phyloP scores from a whole-genome alignment of 2,329 filamentous ascomycete species.

The Aspergillus ochraceoroseus region DNA sequence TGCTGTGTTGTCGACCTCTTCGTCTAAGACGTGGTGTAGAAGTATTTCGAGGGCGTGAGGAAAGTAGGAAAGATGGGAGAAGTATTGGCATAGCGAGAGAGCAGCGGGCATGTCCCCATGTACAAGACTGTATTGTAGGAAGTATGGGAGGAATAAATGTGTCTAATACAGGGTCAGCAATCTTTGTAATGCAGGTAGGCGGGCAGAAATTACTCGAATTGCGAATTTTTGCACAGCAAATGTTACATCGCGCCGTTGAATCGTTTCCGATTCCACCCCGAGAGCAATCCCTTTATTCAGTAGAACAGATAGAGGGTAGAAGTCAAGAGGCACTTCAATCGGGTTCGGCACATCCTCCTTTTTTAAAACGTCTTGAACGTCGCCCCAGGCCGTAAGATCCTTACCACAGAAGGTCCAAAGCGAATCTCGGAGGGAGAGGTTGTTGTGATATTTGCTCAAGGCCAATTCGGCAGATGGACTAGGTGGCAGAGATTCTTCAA shows the following conservation, averaged over 20 bases:
- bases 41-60: slow-evolving; percentile 88
- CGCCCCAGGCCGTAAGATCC: slow-evolving; percentile 81
- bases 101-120: slow-evolving; percentile 75
- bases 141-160: slow-evolving; percentile 84
- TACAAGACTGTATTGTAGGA: slow-evolving; percentile 73
- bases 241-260: slow-evolving; percentile 85
- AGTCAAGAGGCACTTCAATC: slow-evolving; percentile 80
- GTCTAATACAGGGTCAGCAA: slow-evolving; percentile 54
- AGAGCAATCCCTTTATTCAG: slow-evolving; percentile 86
- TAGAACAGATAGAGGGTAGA: slow-evolving; percentile 84
- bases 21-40: slow-evolving; percentile 86
- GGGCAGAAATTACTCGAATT: slow-evolving; percentile 61
- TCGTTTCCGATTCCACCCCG: slow-evolving; percentile 84
- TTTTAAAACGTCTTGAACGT: slow-evolving; percentile 76
- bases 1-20: slow-evolving; percentile 70
- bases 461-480: slow-evolving; percentile 48
- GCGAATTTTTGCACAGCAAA: slow-evolving; percentile 87
- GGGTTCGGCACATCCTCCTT: slow-evolving; percentile 69
- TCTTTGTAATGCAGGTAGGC: not conserved
- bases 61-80: slow-evolving; percentile 84
- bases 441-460: slow-evolving; percentile 43
- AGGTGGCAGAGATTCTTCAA: slow-evolving; percentile 47
- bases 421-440: slow-evolving; percentile 69
- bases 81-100: slow-evolving; percentile 74
- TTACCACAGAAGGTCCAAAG: slow-evolving; percentile 91